These are phyloP conservation scores for Macaranga tanarius DNA, from an alignment of 441 rosid genomes.

Conservation along the genomic window DNA sequence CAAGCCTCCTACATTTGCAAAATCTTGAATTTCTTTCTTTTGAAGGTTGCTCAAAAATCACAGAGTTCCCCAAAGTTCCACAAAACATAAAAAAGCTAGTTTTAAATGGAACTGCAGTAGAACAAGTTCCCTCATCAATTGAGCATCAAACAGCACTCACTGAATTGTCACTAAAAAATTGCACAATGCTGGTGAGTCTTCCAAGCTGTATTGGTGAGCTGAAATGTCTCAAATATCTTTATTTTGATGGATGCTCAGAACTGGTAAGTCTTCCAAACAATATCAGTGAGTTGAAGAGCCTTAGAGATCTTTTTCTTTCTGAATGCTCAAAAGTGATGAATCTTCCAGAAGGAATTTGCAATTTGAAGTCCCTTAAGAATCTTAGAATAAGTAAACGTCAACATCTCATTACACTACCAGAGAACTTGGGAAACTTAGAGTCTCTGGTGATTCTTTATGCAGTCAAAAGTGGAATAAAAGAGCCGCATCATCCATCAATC, in stretches of 20 bases:
- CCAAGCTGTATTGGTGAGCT: slow-evolving; percentile 7
- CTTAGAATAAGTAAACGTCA: background rate
- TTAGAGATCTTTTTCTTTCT: background rate
- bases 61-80: background rate
- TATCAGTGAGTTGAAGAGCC: slow-evolving; percentile 11
- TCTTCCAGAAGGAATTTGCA: slow-evolving; percentile 10
- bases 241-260: background rate
- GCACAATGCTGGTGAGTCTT: background rate
- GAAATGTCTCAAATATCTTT: no score
- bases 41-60: background rate
- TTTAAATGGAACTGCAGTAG: no score
- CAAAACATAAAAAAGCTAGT: background rate
- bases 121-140: background rate
- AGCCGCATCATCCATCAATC: slow-evolving; percentile 16
- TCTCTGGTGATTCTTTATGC: background rate
- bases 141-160: background rate
- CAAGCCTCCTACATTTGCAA: background rate
- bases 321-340: background rate
- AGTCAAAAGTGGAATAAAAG: background rate
- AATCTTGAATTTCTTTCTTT: background rate
- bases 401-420: background rate
- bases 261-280: slow-evolving; percentile 3
- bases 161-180: background rate
- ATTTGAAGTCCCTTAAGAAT: background rate
- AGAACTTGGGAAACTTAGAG: slow-evolving; percentile 6